phyloP scores from a whole-genome alignment of 1,284 basidiomycete genomes.

The Phaffia rhodozyma region DNA sequence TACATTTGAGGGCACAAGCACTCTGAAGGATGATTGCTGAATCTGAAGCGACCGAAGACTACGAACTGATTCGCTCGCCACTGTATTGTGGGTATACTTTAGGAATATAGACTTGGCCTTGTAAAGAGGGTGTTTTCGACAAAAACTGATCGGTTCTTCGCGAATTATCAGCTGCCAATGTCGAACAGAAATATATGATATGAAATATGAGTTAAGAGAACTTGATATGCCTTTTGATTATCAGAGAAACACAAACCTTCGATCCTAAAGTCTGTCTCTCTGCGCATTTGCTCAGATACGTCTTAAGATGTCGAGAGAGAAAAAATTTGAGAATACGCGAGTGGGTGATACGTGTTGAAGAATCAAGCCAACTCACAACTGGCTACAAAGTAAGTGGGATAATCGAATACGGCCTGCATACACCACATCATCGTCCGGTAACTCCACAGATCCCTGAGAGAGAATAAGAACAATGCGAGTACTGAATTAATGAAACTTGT shows the following conservation, averaged over 20 bases:
- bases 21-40: no score
- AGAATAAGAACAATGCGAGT: background rate
- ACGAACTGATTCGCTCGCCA: slow-evolving; percentile 49
- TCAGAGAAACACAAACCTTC: slow-evolving; percentile 40
- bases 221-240: background rate
- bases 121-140: slow-evolving; percentile 45
- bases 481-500: background rate
- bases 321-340: background rate
- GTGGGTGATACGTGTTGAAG: no score
- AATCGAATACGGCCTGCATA: slow-evolving; percentile 63
- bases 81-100: slow-evolving; percentile 59
- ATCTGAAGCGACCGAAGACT: no score
- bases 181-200: background rate
- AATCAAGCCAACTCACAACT: slow-evolving; percentile 34
- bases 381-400: slow-evolving; percentile 62
- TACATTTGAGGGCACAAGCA: no score
- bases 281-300: slow-evolving; percentile 62
- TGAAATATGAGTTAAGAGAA: background rate
- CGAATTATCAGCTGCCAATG: slow-evolving; percentile 29
- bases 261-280: slow-evolving; percentile 64
- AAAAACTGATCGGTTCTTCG: slow-evolving; percentile 32
- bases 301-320: slow-evolving; percentile 40
- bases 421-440: slow-evolving; percentile 38
- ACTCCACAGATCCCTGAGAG: slow-evolving; percentile 24
- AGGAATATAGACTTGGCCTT: slow-evolving; percentile 63